A percentile compares a stretch with the other conserved stretches of the same genome.
Evolutionary conservation across 2,329 filamentous ascomycete genomes (phyloP).

Genomic region (Aspergillus proliferans): DNA sequence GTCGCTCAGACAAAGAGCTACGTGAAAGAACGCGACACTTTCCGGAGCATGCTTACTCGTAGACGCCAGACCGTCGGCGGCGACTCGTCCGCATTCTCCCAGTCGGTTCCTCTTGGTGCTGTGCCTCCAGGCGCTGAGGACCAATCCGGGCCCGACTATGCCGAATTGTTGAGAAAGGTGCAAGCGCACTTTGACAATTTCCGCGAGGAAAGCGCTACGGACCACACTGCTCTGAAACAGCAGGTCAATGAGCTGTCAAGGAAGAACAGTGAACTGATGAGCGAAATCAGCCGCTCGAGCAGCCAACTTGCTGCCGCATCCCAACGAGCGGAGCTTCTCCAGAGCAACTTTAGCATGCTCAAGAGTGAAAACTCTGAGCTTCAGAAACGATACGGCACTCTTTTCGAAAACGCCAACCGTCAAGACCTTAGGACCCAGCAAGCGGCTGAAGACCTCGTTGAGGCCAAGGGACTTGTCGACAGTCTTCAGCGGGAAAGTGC

Average conservation of each 20-base stretch:
- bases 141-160: constrained; percentile 60
- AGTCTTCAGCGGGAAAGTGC: constrained; percentile 84
- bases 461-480: constrained; percentile 73
- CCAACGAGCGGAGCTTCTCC: constrained; percentile 82
- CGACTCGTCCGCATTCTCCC: constrained; percentile 62
- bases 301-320: constrained; percentile 76
- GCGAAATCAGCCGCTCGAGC: constrained; percentile 69
- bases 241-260: constrained; percentile 75
- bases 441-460: constrained; percentile 85
- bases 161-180: constrained; percentile 74
- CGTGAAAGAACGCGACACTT: constrained; percentile 94
- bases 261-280: constrained; percentile 76
- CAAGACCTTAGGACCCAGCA: constrained; percentile 88
- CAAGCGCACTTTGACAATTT: constrained; percentile 87
- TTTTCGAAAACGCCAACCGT: constrained; percentile 79
- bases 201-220: constrained; percentile 74
- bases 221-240: constrained; percentile 74
- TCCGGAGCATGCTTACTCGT: constrained; percentile 86
- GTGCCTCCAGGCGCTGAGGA: constrained; percentile 42
- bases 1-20: constrained; percentile 84
- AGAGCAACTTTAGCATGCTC: constrained; percentile 76
- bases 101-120: constrained; percentile 57
- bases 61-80: constrained; percentile 55
- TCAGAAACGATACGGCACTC: constrained; percentile 69
- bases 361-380: constrained; percentile 81